Conservation (phyloP, 2,329 filamentous ascomycete genomes). For the Colletotrichum sojae region DNA sequence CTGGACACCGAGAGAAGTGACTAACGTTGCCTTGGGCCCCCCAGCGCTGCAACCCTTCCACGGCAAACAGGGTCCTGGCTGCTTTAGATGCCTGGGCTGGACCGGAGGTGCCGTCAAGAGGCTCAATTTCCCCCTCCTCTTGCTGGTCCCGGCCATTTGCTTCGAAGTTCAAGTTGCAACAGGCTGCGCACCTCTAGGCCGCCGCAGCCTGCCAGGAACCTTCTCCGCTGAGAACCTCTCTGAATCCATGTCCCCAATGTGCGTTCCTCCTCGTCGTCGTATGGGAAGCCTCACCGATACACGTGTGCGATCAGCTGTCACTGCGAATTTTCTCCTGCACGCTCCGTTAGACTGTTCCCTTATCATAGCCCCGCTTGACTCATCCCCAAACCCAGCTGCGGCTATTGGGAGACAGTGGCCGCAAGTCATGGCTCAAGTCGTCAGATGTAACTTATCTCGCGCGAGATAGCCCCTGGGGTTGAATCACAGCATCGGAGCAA, state of each 20-base stretch:
- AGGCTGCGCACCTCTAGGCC: too few species aligned
- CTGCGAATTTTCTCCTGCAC: not conserved
- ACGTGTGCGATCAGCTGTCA: slow-evolving; percentile 12
- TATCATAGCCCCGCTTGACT: not conserved
- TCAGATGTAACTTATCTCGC: slow-evolving; percentile 24
- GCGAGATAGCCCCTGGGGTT: slow-evolving; percentile 4
- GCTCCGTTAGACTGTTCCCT: not conserved
- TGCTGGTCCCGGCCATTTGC: not conserved
- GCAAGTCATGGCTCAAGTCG: slow-evolving; percentile 5
- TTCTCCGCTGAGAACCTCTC: slow-evolving; percentile 7
- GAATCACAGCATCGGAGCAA: too few species aligned
- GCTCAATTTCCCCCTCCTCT: slow-evolving; percentile 11
- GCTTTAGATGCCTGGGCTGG: slow-evolving; percentile 19
- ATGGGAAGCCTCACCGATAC: slow-evolving; percentile 23
- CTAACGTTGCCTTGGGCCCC: slow-evolving; percentile 21
- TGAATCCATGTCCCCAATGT: not conserved
- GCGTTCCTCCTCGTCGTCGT: slow-evolving; percentile 9
- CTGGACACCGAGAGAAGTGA: slow-evolving; percentile 34
- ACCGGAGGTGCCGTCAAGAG: slow-evolving; percentile 25
- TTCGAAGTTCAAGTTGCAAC: not conserved
- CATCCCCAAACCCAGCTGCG: slow-evolving; percentile 19
- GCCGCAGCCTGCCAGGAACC: not conserved
- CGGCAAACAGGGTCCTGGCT: slow-evolving; percentile 26
- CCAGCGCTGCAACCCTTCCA: slow-evolving; percentile 30
- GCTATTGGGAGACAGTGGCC: slow-evolving; percentile 1